Base-by-base conservation (phyloP, 805 yeast genomes). In the Saccharomycopsis microspora region DNA sequence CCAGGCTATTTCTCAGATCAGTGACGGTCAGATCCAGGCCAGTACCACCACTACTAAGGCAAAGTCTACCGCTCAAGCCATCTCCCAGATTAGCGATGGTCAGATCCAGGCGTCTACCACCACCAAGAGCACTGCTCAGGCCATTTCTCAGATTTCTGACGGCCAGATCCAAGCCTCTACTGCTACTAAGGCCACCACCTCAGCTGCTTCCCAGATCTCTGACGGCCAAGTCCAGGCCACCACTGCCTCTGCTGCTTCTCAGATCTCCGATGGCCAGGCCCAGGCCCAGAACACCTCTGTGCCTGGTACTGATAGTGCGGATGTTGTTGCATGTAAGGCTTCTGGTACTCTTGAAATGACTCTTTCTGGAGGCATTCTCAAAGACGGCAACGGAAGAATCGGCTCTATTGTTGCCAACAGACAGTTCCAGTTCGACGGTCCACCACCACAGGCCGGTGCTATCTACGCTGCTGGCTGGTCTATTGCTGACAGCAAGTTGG, bases 351-450 rank as follows among this genome's bases (percentile, higher is more conserved):
- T 81, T 57, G 61, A 75, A 30, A 66, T 80, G 68, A 68, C 70
- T 33, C 69, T 82, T 57, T 62, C 68, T 36, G 67, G 59, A 27
- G 67, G 78, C 53, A 60, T 76, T 44, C 69, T 82, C 57, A 70
- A 63, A 33, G 87, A 80, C 57, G 55, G 70, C 32, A 57, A 67
- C 54, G 81, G 80, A 42, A 76, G 87, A 72, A 64, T 80, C 55
- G 86, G 86, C 55, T 73, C 85, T 44, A 78, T 80, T 63, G 86
- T 80, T 50, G 74, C 85, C 43, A 80, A 79, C 77, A 71, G 80
- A 68, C 87, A 81, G 67, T 78, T 80, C 74, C 86, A 80, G 67
- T 80, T 79, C 60, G 85, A 81, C 61, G 85, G 85, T 58, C 85
- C 85, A 50, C 82, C 85, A 63, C 85, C 86, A 55, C 86, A 80